Conservation (phyloP, 306 rosid genomes). For the Vachellia pachyceras region DNA sequence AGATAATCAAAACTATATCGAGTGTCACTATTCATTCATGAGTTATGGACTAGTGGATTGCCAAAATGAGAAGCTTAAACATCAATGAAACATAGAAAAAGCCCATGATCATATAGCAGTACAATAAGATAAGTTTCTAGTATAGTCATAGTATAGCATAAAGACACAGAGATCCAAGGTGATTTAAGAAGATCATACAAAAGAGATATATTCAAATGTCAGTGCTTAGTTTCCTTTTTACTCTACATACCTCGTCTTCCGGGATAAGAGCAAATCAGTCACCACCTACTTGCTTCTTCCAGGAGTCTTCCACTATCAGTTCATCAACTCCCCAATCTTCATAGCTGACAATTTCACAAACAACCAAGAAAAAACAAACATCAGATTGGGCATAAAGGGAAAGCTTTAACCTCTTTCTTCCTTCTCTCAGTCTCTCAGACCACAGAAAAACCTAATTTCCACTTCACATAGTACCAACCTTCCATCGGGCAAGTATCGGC, state of each 20-base stretch:
- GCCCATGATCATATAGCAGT: neutral
- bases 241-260: constrained; percentile 1
- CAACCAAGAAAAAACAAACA: neutral
- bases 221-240: neutral
- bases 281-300: constrained; percentile 99
- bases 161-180: constrained; percentile 1
- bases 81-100: neutral
- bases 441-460: neutral
- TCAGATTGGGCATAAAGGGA: constrained; percentile 23
- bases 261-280: constrained; percentile 46
- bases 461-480: constrained; percentile 49
- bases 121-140: neutral
- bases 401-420: neutral
- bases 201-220: neutral
- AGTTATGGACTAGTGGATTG: neutral
- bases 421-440: neutral
- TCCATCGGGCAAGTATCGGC: constrained; percentile 98
- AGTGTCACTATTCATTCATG: no score
- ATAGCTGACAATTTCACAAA: constrained; percentile 53
- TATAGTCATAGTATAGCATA: neutral
- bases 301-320: constrained; percentile 93
- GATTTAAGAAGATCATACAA: neutral
- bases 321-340: constrained; percentile 99
- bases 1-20: no score
- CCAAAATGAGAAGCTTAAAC: neutral